Evolutionary conservation across 805 yeast species (phyloP), one percentile per base, ranked within the genome.

Genomic region (Yarrowia sp.): DNA sequence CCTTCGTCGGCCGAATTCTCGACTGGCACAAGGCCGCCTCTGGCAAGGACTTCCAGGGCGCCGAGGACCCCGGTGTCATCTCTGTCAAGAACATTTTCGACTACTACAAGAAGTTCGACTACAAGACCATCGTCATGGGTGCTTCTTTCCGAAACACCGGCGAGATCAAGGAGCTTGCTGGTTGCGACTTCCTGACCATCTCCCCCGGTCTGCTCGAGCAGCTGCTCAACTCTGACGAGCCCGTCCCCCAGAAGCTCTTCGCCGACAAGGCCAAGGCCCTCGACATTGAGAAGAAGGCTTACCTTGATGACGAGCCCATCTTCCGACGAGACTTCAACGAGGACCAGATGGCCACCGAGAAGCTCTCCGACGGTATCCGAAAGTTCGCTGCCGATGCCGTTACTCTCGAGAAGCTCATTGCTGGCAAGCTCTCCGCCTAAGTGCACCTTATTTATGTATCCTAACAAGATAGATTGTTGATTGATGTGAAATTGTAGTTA

Each of bases 91-190:
- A 76, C 68, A 95, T 95, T 79, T 95, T 78, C 90, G 89, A 92
- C 89, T 95, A 95, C 87, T 95, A 95, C 89, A 95, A 95, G 88
- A 93, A 93, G 83, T 90, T 79, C 80, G 93, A 88, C 73, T 95
- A 95, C 87, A 84, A 93, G 74, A 95, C 99, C 78, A 92, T 95
- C 76, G 98, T 95, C 76, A 95, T 95, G 99, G 99, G 99, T 80
- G 99, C 99, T 67, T 93, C 98, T 67, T 93, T 95, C 92, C 93
- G 99, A 87, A 95, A 92, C 84, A 79, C 82, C 68, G 97, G 92
- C 72, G 99, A 93, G 83, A 90, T 95, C 80, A 88, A 87, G 80
- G 97, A 96, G 73, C 84, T 95, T 73, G 98, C 99, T 67, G 99
- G 99, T 79, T 87, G 90, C 76, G 99, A 95, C 79, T 92, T 81